Evolutionary conservation across 768 basidiomycete genomes (phyloP), one percentile per base, ranked within the genome.

Genomic region (Russula olivacea): DNA sequence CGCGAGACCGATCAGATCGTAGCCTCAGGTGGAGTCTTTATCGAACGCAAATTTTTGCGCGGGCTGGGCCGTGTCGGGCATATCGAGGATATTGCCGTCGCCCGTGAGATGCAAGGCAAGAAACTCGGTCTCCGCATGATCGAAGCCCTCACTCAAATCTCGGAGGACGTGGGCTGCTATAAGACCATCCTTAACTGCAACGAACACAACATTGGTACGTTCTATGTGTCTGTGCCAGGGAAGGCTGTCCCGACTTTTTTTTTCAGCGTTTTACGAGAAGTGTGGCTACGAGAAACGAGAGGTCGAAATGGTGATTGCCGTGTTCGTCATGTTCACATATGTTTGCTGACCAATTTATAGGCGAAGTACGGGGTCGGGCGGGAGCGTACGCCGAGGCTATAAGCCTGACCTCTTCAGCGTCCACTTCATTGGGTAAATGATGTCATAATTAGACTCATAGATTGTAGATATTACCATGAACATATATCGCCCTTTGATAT

Each of bases 111-210:
- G 76, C 94, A 97, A 79, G 97, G 97, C 36, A 89, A 88, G 76
- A 94, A 92, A 74, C 80, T 99, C 36, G 97, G 97, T 0, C 74
- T 91, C 75, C 81, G 87, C 68, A 79, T 98, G 68, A 93, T 99
- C 71, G 82, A 91, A 68, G 88, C 91, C 5, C 80, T 98, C 69
- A 91, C 89, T 2, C 81, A 80, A 57, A 86, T 98, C 70, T 90
- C 91, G 73, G 88, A 94, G 82, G 76, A 73, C 66, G 76, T 78
- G 64, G 86, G 95, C 50, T 82, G 89, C 74, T 99, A 98, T 78
- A 99, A 99, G 86, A 94, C 94, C 17, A 98, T 99, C 69, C 76
- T 99, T 71, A 96, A 99, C 73, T 99, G 97, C 73, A 91, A 82
- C 71, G 85, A 92, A 64, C 79, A 80, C 58, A 99, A 99, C 69